These are phyloP conservation scores for Xerocomellus intermedius DNA, from an alignment of 768 basidiomycete genomes.

Conservation along the genomic window DNA sequence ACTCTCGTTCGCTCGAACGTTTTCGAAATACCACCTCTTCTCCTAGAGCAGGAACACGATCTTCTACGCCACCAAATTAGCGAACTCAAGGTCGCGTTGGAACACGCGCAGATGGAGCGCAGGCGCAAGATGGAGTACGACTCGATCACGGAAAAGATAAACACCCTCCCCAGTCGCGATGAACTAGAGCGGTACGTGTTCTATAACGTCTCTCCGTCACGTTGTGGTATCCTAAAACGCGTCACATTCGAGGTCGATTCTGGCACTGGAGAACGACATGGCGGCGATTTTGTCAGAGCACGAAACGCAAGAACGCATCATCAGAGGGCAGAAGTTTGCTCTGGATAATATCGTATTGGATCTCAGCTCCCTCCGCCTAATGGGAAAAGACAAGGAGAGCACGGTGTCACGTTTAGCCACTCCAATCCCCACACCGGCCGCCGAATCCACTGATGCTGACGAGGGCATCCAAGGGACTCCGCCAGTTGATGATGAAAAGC, in stretches of 20 bases:
- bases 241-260: slow-evolving; percentile 53
- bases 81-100: slow-evolving; percentile 71
- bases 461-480: slow-evolving; percentile 22
- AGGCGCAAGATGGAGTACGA: slow-evolving; percentile 86
- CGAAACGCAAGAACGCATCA: slow-evolving; percentile 63
- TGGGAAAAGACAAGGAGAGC: slow-evolving; percentile 66
- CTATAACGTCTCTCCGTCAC: neutral
- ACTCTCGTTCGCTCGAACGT: neutral
- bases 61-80: slow-evolving; percentile 68
- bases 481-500: slow-evolving; percentile 33
- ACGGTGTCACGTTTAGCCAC: slow-evolving; percentile 39
- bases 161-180: slow-evolving; percentile 69
- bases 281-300: slow-evolving; percentile 70
- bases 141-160: slow-evolving; percentile 77
- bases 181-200: slow-evolving; percentile 73
- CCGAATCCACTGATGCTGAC: slow-evolving; percentile 36
- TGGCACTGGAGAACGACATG: slow-evolving; percentile 75
- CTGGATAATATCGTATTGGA: slow-evolving; percentile 65
- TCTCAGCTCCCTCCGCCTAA: slow-evolving; percentile 56
- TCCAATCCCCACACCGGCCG: slow-evolving; percentile 48
- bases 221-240: neutral
- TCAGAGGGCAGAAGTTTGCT: slow-evolving; percentile 66
- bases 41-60: slow-evolving; percentile 67
- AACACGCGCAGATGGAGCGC: slow-evolving; percentile 75
- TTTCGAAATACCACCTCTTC: neutral